A percentile compares a stretch with the other conserved stretches of the same genome.
Conservation (phyloP, 2,329 filamentous ascomycete species). For the Incumbomyces lentus region DNA sequence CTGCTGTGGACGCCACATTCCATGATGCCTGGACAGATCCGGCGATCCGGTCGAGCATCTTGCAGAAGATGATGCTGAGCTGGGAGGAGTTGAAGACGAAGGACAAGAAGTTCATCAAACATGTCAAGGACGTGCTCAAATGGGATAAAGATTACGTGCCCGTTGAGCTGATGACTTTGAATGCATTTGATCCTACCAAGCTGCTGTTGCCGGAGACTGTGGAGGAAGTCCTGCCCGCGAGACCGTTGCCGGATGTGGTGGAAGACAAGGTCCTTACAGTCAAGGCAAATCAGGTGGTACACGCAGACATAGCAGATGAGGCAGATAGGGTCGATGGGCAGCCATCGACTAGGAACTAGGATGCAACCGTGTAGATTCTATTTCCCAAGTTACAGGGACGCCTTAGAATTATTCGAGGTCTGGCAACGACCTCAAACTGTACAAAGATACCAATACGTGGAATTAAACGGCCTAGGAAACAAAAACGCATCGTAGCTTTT, state of each 20-base stretch:
- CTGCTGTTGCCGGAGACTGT: constrained; percentile 1
- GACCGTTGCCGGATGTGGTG: constrained; percentile 4
- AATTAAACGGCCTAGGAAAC: too few species aligned
- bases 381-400: too few species aligned
- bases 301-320: too few species aligned
- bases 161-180: background rate
- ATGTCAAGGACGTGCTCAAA: constrained; percentile 13
- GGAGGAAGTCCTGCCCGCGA: constrained; percentile 1
- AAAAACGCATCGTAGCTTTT: too few species aligned
- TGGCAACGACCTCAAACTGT: too few species aligned
- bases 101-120: constrained; percentile 20
- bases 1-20: constrained; percentile 25
- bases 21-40: constrained; percentile 33
- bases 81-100: constrained; percentile 21
- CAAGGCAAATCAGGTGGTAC: too few species aligned
- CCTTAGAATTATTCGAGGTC: too few species aligned
- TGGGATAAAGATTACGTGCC: background rate
- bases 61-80: constrained; percentile 27
- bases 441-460: too few species aligned
- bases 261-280: too few species aligned
- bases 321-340: too few species aligned
- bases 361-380: too few species aligned
- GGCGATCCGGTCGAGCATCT: constrained; percentile 31
- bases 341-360: too few species aligned
- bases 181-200: background rate